Base-by-base conservation (phyloP, 2,329 filamentous ascomycete species). In the Ramichloridium luteum region DNA sequence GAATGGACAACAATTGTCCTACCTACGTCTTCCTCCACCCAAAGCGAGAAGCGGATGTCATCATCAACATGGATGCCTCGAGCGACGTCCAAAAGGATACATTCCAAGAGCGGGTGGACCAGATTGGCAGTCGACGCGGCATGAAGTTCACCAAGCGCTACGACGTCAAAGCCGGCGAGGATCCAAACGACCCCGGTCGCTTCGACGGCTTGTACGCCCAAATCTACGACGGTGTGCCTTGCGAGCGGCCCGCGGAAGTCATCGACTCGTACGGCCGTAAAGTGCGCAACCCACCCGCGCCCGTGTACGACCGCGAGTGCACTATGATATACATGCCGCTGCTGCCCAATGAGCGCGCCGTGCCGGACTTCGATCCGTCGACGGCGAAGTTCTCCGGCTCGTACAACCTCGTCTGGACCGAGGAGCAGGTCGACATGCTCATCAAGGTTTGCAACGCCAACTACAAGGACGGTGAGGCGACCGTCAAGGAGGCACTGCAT, bases 1-100 rank as follows among this genome's bases (percentile, higher is more conserved):
- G 52, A 17, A 54, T 55, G 51, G 52, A 54, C 40, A 55, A 54
- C 33, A 55, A 55, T 35, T 54, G 51, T 31, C 50, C 51, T 10
- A 49, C 51, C 13, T 49, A 48, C 31, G 44, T 48, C 14, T 38
- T 51, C 2, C 37, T 51, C 8, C 45, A 50, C 29, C 49, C 48
- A 2, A 36, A 38, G 8, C 47, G 50, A 9, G 16, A 43, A 25
- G 44, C 38, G 9, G 50, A 53, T 32, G 47, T 53, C 12, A 53
- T 54, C 26, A 43, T 54, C 37, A 53, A 52, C 40, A 53, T 54
- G 50, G 50, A 53, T 35, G 46, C 41, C 8, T 51, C 48, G 3
- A 42, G 38, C 12, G 49, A 54, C 34, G 52, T 55, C 1, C 50
- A 49, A 29, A 54, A 54, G 30, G 49, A 54, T 37, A 51, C 41